A percentile compares a stretch with the other conserved stretches of the same genome.
phyloP scores from a whole-genome alignment of 129 eudicot species.

The Helichrysum umbraculigerum region DNA sequence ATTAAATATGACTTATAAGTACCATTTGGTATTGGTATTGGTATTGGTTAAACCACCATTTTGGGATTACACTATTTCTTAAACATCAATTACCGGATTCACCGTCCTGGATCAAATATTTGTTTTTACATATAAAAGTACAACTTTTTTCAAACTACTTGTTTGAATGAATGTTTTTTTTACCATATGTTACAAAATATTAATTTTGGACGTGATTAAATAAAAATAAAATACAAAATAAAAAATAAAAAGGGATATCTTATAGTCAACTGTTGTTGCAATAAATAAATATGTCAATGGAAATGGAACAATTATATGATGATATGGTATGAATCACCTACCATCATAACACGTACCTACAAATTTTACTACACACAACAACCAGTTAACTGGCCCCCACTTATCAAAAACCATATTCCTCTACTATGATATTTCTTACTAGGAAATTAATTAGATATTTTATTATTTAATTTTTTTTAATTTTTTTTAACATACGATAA shows the following conservation, averaged over 20 bases:
- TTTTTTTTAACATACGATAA: no score
- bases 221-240: no score
- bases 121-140: background rate
- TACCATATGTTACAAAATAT: no score
- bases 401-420: background rate
- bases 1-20: background rate
- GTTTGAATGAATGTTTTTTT: no score
- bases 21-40: background rate
- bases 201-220: no score
- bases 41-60: background rate
- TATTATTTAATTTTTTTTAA: no score
- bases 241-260: no score
- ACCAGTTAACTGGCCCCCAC: constrained; percentile 20
- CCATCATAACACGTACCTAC: constrained; percentile 22
- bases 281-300: background rate
- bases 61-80: background rate
- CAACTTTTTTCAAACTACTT: background rate
- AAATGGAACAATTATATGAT: constrained; percentile 1
- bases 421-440: background rate
- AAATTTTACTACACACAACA: constrained; percentile 20
- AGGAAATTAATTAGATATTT: no score
- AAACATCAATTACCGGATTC: background rate
- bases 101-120: background rate
- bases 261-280: constrained; percentile 24
- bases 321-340: constrained; percentile 21